phyloP scores from a whole-genome alignment of 2,329 filamentous ascomycete species.

The Clarireedia monteithiana region DNA sequence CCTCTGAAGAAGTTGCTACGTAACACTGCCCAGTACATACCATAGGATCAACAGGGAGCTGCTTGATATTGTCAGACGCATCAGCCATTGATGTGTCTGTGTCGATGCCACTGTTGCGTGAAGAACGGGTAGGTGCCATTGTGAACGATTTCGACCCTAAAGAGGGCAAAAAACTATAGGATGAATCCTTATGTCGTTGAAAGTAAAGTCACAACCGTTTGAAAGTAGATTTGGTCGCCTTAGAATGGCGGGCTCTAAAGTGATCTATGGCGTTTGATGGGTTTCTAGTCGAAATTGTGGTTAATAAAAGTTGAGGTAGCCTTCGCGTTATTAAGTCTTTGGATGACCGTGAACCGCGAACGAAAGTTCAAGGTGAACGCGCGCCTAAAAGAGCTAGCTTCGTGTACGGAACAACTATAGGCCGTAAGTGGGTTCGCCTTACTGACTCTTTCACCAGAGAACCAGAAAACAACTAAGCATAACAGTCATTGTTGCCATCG shows the following conservation, averaged over 20 bases:
- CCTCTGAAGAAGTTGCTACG: neutral
- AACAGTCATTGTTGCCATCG: neutral
- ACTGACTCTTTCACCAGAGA: neutral
- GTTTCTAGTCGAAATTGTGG: constrained; percentile 12
- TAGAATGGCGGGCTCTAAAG: constrained; percentile 8
- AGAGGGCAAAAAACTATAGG: constrained; percentile 14
- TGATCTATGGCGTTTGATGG: neutral
- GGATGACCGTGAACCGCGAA: neutral
- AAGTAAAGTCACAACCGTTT: neutral
- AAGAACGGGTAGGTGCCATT: constrained; percentile 49
- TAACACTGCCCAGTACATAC: constrained; percentile 16
- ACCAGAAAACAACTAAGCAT: neutral
- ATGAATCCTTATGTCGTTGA: constrained; percentile 13
- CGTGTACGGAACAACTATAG: constrained; percentile 1
- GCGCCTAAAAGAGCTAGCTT: neutral
- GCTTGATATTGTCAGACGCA: constrained; percentile 36
- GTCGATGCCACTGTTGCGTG: constrained; percentile 40
- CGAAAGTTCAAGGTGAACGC: constrained; percentile 2
- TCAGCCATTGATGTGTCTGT: constrained; percentile 54
- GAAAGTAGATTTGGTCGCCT: constrained; percentile 11
- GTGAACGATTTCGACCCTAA: constrained; percentile 24
- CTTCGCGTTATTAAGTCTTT: constrained; percentile 4
- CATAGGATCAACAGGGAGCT: constrained; percentile 29
- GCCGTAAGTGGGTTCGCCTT: neutral
- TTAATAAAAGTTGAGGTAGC: constrained; percentile 3